phyloP scores from a whole-genome alignment of 495 filamentous ascomycete species.

The Pyronema omphalodes region DNA sequence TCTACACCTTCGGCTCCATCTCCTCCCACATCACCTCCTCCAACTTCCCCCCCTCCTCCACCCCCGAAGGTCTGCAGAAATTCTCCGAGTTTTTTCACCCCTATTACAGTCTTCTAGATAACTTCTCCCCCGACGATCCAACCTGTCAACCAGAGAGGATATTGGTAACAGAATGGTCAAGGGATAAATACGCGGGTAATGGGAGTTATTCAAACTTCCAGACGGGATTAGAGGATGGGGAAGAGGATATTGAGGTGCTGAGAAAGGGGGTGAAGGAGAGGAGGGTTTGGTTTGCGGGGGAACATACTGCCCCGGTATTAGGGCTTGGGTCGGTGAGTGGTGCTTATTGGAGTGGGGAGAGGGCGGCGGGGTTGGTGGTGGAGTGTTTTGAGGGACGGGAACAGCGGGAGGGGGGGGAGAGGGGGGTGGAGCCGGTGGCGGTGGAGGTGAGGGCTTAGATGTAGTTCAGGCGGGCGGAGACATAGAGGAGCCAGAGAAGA shows the following conservation, averaged over 20 bases:
- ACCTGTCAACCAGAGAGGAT: slow-evolving; percentile 46
- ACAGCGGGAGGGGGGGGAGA: background rate
- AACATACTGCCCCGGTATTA: slow-evolving; percentile 84
- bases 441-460: background rate
- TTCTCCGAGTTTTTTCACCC: slow-evolving; percentile 48
- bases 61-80: slow-evolving; percentile 26
- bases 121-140: slow-evolving; percentile 35
- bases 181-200: slow-evolving; percentile 65
- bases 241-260: slow-evolving; percentile 54
- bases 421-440: background rate
- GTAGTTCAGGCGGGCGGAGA: background rate
- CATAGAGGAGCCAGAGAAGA: background rate
- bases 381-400: slow-evolving; percentile 9
- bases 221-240: slow-evolving; percentile 50
- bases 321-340: slow-evolving; percentile 74
- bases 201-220: slow-evolving; percentile 90
- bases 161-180: slow-evolving; percentile 60
- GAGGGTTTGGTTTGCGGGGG: slow-evolving; percentile 78
- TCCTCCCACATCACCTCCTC: slow-evolving; percentile 22
- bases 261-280: slow-evolving; percentile 48
- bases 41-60: slow-evolving; percentile 32
- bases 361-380: slow-evolving; percentile 47
- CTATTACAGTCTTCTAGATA: slow-evolving; percentile 56
- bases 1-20: slow-evolving; percentile 63
- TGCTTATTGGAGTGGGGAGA: slow-evolving; percentile 84